Conservation (phyloP, 768 basidiomycete species). For the Mycena metata region DNA sequence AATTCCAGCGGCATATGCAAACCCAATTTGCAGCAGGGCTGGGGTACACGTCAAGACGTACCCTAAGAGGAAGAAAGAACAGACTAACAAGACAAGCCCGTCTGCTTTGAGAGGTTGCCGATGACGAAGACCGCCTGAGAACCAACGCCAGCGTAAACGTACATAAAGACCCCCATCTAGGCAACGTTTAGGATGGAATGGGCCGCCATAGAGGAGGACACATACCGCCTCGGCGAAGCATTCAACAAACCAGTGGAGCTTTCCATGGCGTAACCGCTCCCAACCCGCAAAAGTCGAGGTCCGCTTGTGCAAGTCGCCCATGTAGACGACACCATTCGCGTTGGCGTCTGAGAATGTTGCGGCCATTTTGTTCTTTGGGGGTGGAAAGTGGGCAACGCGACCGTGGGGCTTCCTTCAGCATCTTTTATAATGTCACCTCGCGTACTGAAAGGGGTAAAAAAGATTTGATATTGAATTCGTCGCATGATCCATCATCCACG, state of each 20-base stretch:
- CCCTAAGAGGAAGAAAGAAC: background rate
- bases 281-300: constrained; percentile 7
- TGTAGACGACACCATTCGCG: constrained; percentile 17
- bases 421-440: background rate
- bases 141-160: constrained; percentile 63
- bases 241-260: constrained; percentile 68
- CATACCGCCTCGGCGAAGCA: constrained; percentile 72
- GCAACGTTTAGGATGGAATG: constrained; percentile 23
- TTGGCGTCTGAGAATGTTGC: constrained; percentile 23
- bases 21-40: constrained; percentile 71
- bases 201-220: background rate
- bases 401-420: background rate
- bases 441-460: too few species aligned
- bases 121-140: constrained; percentile 64
- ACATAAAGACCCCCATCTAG: constrained; percentile 74
- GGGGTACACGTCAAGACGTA: constrained; percentile 17
- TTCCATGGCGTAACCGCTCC: constrained; percentile 34
- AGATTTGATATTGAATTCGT: too few species aligned
- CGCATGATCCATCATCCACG: too few species aligned
- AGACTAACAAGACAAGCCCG: constrained; percentile 65
- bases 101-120: constrained; percentile 57
- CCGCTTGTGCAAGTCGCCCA: constrained; percentile 16
- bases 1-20: constrained; percentile 72
- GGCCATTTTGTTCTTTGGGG: constrained; percentile 15
- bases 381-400: background rate